phyloP scores from a whole-genome alignment of 176 grass and related monocot genomes.

The Aegilops longissima region DNA sequence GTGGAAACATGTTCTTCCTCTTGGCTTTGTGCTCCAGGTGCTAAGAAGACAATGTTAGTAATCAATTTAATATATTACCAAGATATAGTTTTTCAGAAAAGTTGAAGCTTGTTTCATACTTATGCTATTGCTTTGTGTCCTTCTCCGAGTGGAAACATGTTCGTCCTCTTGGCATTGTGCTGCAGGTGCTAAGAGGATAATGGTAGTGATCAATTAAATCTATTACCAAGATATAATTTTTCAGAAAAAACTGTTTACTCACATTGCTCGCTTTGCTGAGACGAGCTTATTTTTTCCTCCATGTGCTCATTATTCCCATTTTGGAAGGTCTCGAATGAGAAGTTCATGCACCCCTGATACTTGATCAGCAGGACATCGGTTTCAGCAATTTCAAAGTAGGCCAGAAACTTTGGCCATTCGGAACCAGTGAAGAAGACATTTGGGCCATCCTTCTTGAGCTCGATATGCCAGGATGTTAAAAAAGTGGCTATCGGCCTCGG shows the following conservation, averaged over 20 bases:
- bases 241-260: not conserved
- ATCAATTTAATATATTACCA: not conserved
- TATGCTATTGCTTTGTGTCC: too few species aligned
- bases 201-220: too few species aligned
- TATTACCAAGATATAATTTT: too few species aligned
- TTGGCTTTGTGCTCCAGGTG: too few species aligned
- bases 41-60: not conserved
- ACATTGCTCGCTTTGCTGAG: not conserved
- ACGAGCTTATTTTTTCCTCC: not conserved
- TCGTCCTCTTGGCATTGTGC: too few species aligned
- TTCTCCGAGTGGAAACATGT: too few species aligned
- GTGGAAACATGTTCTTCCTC: too few species aligned
- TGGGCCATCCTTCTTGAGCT: conserved; percentile 5
- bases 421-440: conserved; percentile 14
- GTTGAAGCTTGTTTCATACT: too few species aligned
- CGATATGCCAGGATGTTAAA: conserved; percentile 21
- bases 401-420: conserved; percentile 24
- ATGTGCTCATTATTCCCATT: too few species aligned
- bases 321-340: conserved; percentile 11
- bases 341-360: conserved; percentile 35
- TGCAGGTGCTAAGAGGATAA: too few species aligned
- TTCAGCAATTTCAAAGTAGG: conserved; percentile 16
- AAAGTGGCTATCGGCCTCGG: not conserved
- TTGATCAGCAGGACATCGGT: conserved; percentile 20
- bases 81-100: too few species aligned